phyloP scores from a whole-genome alignment of 2,329 filamentous ascomycete genomes.

The Pseudogymnoascus sp. region DNA sequence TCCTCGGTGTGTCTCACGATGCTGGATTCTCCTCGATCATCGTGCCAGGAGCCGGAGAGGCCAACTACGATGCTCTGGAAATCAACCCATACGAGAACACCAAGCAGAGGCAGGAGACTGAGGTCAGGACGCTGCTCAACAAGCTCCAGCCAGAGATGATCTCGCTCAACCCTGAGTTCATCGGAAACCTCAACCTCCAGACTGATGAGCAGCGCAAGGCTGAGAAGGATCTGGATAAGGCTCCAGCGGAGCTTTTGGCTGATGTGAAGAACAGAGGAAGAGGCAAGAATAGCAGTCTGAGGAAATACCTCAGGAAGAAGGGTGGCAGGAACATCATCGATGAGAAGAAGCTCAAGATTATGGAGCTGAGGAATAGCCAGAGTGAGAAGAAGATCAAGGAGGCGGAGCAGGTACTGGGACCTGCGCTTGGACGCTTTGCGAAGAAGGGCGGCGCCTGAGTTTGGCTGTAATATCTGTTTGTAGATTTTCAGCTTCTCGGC shows the following conservation, averaged over 20 bases:
- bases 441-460: slow-evolving; percentile 42
- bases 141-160: slow-evolving; percentile 98
- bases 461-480: neutral
- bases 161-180: slow-evolving; percentile 81
- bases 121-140: slow-evolving; percentile 84
- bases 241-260: slow-evolving; percentile 47
- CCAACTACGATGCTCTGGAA: slow-evolving; percentile 92
- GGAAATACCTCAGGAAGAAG: slow-evolving; percentile 87
- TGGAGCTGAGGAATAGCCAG: slow-evolving; percentile 66
- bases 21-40: slow-evolving; percentile 83
- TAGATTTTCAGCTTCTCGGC: neutral
- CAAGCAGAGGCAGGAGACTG: slow-evolving; percentile 86
- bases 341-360: slow-evolving; percentile 80
- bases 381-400: slow-evolving; percentile 61
- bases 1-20: slow-evolving; percentile 77
- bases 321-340: slow-evolving; percentile 90
- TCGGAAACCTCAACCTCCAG: slow-evolving; percentile 78
- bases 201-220: slow-evolving; percentile 68
- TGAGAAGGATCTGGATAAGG: slow-evolving; percentile 72
- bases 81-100: slow-evolving; percentile 89
- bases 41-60: slow-evolving; percentile 88
- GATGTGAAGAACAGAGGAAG: slow-evolving; percentile 69
- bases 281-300: slow-evolving; percentile 81
- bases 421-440: slow-evolving; percentile 78
- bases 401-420: slow-evolving; percentile 67